Evolutionary conservation across 495 filamentous ascomycete genomes (phyloP).

Genomic region (Choiromyces venosus): DNA sequence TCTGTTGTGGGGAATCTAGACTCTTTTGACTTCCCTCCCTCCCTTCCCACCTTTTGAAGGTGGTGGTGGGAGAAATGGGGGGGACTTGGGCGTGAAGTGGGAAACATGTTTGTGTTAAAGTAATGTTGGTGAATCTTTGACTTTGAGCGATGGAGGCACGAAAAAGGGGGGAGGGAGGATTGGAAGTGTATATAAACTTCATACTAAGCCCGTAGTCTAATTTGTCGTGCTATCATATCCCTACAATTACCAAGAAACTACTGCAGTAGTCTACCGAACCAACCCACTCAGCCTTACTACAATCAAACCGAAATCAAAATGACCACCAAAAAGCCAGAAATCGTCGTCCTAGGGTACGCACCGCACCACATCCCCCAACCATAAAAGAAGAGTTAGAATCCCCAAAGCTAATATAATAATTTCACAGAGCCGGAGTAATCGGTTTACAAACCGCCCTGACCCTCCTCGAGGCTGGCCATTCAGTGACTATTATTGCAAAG

Average conservation of each 20-base stretch:
- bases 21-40: background rate
- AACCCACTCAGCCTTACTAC: background rate
- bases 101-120: too few species aligned
- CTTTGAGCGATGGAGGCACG: too few species aligned
- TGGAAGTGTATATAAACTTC: background rate
- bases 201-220: too few species aligned
- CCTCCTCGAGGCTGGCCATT: conserved; percentile 45
- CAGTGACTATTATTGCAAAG: conserved; percentile 47
- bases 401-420: background rate
- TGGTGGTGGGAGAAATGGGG: background rate
- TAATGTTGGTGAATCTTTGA: background rate
- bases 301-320: background rate
- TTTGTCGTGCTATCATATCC: background rate
- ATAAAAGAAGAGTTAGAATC: background rate
- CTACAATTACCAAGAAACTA: background rate
- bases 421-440: conserved; percentile 47
- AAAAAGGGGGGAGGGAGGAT: too few species aligned
- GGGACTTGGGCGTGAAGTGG: background rate
- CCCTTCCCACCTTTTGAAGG: background rate
- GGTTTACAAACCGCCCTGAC: conserved; percentile 49
- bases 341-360: conserved; percentile 32
- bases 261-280: background rate
- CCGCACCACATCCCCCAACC: background rate
- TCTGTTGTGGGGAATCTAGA: background rate
- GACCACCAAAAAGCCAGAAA: conserved; percentile 14